Base-by-base conservation (phyloP, 2,329 filamentous ascomycete species). In the Gnomoniopsis smithogilvyi region DNA sequence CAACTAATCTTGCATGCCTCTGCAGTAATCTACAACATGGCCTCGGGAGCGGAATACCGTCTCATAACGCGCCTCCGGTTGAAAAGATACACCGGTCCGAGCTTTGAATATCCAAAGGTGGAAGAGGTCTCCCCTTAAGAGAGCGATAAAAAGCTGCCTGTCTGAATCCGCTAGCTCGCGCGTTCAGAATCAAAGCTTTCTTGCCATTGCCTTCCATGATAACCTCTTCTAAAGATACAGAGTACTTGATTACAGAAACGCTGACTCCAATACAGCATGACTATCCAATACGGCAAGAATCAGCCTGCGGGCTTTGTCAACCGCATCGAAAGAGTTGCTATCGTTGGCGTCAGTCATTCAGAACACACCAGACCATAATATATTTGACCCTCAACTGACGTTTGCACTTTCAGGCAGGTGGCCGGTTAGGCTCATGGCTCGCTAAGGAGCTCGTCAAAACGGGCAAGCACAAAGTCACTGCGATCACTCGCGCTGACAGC, bases 401-500 rank as follows among this genome's bases (percentile, higher is more conserved):
- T 11, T 14, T 51, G 10, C 36, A 10, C 2, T 26, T 11, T 3
- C 19, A 69, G 67, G 66, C 67, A 24, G 64, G 60, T 19, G 67
- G 67, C 15, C 62, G 57, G 21, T 47, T 69, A 22, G 67, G 67
- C 19, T 54, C 53, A 11, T 54, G 61, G 51, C 61, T 67, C 17
- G 55, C 65, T 10, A 38, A 69, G 4, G 71, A 71, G n/a, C 69
- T 82, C 4, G 64, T 78, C 48, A 69, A 71, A 41, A 73, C 72
- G 26, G 77, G 77, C 56, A 75, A 76, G 49, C 78, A 81, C 66
- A 76, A 64, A 15, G 68, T 84, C 60, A 84, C 80, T 1, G 79
- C 78, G 60, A 68, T 85, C 45, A 77, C 76, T 1, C 79, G 81
- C 48, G 54, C 63, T 2, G 75, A 73, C 33, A 79, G 78, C 63